A percentile compares a stretch with the other conserved stretches of the same genome.
Evolutionary conservation across 2,329 filamentous ascomycete species (phyloP).

Genomic region (Fusarium udum): DNA sequence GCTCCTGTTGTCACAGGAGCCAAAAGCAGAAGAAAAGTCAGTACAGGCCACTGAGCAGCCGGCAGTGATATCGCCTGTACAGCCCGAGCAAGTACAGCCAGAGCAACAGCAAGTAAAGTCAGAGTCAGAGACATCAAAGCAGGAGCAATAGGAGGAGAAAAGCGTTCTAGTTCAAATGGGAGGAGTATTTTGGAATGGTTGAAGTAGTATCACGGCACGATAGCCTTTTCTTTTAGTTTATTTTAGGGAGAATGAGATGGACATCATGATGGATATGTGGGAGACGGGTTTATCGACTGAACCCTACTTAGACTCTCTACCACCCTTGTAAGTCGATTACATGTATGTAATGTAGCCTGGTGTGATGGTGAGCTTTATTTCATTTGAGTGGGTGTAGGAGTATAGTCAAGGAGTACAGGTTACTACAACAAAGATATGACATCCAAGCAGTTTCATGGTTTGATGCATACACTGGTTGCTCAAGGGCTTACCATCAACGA

Average conservation of each 20-base stretch:
- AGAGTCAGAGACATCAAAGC: constrained; percentile 16
- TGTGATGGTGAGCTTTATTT: constrained; percentile 29
- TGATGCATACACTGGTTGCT: neutral
- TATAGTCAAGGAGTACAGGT: constrained; percentile 37
- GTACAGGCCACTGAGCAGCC: constrained; percentile 11
- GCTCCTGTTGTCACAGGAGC: neutral
- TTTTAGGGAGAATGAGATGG: constrained; percentile 18
- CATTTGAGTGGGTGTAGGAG: constrained; percentile 35
- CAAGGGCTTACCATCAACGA: neutral
- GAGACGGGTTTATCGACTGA: constrained; percentile 18
- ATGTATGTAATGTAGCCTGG: constrained; percentile 39
- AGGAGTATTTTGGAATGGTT: neutral
- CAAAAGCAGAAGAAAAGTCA: constrained; percentile 5
- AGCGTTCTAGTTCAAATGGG: neutral
- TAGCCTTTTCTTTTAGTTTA: constrained; percentile 20
- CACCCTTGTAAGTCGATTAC: constrained; percentile 38
- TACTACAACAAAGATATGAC: constrained; percentile 27
- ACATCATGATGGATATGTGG: constrained; percentile 25
- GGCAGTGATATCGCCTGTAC: neutral
- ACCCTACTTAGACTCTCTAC: neutral
- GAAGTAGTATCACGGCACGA: neutral
- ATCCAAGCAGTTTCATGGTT: neutral
- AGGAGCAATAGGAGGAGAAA: constrained; percentile 11
- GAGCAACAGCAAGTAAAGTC: constrained; percentile 12
- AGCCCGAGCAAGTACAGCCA: constrained; percentile 1